Evolutionary conservation across 306 rosid genomes (phyloP).

Genomic region (Malus sieversii): DNA sequence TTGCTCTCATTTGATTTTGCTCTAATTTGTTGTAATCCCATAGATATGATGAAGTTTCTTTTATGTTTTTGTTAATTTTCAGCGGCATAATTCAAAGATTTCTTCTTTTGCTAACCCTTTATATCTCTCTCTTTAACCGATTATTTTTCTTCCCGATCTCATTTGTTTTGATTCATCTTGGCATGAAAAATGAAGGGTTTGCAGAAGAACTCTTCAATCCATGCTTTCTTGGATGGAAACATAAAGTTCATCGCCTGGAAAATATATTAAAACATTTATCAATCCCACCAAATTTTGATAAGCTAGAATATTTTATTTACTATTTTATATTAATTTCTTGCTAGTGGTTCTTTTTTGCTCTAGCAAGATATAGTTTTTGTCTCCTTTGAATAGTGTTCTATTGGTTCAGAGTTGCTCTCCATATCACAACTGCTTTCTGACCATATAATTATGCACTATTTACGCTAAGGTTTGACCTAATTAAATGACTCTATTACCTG

Average conservation of each 20-base stretch:
- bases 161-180: neutral
- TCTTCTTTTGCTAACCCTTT: neutral
- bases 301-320: neutral
- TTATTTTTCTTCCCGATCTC: neutral
- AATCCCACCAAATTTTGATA: neutral
- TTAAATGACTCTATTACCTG: neutral
- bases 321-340: neutral
- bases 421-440: neutral
- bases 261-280: neutral
- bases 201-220: neutral
- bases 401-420: constrained; percentile 19
- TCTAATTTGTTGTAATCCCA: neutral
- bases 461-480: neutral
- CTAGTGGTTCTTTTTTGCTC: constrained; percentile 33
- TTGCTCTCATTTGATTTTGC: neutral
- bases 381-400: constrained; percentile 21
- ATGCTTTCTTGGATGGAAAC: neutral
- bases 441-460: neutral
- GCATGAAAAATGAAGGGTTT: neutral
- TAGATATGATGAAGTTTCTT: neutral
- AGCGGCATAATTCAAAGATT: neutral
- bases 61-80: neutral
- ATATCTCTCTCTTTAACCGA: neutral
- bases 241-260: neutral
- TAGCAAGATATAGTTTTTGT: constrained; percentile 35